These are phyloP conservation scores for Arthrobotrys entomopaga DNA, from an alignment of 2,329 filamentous ascomycete species.

Conservation along the genomic window DNA sequence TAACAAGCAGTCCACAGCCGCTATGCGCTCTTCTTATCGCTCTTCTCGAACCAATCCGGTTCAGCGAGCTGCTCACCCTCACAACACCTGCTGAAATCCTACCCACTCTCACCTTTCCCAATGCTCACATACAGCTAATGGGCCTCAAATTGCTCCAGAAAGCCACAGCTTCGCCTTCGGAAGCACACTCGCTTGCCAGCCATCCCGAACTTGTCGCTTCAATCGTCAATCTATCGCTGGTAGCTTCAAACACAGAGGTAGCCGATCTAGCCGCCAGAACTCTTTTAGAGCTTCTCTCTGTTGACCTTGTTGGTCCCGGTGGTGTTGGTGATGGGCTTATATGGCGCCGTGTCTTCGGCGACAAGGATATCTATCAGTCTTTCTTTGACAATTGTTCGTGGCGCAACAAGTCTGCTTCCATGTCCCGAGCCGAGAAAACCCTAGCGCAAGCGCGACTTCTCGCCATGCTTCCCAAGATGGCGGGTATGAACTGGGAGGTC, in stretches of 20 bases:
- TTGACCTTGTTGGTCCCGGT: constrained; percentile 44
- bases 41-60: constrained; percentile 44
- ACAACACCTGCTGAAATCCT: constrained; percentile 53
- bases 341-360: constrained; percentile 52
- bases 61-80: constrained; percentile 48
- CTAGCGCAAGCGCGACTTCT: constrained; percentile 46
- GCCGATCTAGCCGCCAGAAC: constrained; percentile 44
- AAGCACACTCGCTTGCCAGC: constrained; percentile 45
- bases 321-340: constrained; percentile 50
- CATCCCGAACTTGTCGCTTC: constrained; percentile 52
- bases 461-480: constrained; percentile 51
- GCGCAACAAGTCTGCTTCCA: constrained; percentile 49
- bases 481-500: constrained; percentile 48
- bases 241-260: constrained; percentile 50
- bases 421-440: constrained; percentile 49
- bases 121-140: constrained; percentile 52
- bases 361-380: constrained; percentile 52
- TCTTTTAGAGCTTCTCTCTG: constrained; percentile 39
- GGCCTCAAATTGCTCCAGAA: constrained; percentile 51
- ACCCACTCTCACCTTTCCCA: constrained; percentile 49
- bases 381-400: constrained; percentile 54
- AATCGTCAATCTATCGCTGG: constrained; percentile 50
- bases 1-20: constrained; percentile 48
- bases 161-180: constrained; percentile 42
- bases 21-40: constrained; percentile 52